A percentile compares a stretch with the other conserved stretches of the same genome.
Evolutionary conservation across 1,284 basidiomycete genomes (phyloP).

Genomic region (Fomitopsis betulina): DNA sequence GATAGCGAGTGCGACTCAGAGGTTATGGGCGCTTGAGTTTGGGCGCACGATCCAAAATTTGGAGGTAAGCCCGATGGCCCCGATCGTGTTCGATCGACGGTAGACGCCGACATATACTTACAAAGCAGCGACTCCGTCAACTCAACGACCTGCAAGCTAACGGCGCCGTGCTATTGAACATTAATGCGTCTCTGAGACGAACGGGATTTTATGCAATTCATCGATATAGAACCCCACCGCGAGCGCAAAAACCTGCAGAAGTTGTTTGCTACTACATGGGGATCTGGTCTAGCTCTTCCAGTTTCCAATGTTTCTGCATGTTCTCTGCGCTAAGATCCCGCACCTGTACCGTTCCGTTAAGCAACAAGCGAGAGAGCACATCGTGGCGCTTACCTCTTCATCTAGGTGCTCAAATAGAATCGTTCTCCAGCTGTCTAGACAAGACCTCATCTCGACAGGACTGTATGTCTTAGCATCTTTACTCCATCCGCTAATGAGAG

Average conservation of each 20-base stretch:
- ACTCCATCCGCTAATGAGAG: conserved; percentile 42
- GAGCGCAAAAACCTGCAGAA: background rate
- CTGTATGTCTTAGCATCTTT: conserved; percentile 50
- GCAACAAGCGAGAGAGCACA: background rate
- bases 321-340: conserved; percentile 56
- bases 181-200: too few species aligned
- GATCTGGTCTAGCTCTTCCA: conserved; percentile 53
- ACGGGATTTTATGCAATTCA: too few species aligned
- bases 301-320: conserved; percentile 59
- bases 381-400: conserved; percentile 46
- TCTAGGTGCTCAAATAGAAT: conserved; percentile 67
- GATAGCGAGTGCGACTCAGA: background rate
- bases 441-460: conserved; percentile 49
- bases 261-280: conserved; percentile 29
- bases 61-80: background rate
- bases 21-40: background rate
- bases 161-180: too few species aligned
- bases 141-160: too few species aligned
- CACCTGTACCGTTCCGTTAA: conserved; percentile 28
- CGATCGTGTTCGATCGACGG: background rate
- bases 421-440: conserved; percentile 59
- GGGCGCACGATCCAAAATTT: background rate
- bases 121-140: too few species aligned
- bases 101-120: background rate
- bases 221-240: too few species aligned